These are phyloP conservation scores for Elongisporangium undulatum DNA, from an alignment of 352 stramenopile genomes.

Conservation along the genomic window DNA sequence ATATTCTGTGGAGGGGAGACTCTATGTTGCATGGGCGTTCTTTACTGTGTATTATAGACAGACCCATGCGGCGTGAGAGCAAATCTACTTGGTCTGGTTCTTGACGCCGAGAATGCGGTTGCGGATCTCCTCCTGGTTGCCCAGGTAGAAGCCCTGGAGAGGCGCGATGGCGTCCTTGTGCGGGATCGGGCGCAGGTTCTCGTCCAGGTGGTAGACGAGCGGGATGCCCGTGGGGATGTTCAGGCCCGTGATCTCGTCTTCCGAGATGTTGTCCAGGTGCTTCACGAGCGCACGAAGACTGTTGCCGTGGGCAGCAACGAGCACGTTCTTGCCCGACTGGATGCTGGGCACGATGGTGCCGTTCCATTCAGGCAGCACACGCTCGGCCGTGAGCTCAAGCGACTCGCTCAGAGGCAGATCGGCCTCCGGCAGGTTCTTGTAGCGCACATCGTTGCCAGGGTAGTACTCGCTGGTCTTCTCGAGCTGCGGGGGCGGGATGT, in stretches of 20 bases:
- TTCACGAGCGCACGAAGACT: constrained; percentile 91
- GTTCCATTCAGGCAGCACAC: constrained; percentile 91
- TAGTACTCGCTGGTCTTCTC: constrained; percentile 91
- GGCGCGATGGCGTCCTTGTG: constrained; percentile 85
- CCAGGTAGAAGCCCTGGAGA: constrained; percentile 76
- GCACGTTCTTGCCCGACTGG: constrained; percentile 90
- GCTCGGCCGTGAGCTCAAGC: constrained; percentile 91
- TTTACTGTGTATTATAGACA: neutral
- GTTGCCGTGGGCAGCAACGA: constrained; percentile 95
- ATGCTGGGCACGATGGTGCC: constrained; percentile 90
- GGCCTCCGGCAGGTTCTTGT: constrained; percentile 78
- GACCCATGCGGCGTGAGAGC: neutral
- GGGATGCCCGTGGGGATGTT: constrained; percentile 92
- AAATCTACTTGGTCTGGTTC: constrained; percentile 95
- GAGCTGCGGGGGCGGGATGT: constrained; percentile 95
- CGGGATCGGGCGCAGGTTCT: constrained; percentile 80
- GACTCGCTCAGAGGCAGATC: constrained; percentile 92
- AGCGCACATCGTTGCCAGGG: constrained; percentile 89
- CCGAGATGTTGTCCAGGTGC: constrained; percentile 91
- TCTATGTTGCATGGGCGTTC: neutral
- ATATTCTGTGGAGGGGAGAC: neutral
- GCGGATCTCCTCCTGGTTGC: constrained; percentile 96
- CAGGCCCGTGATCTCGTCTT: constrained; percentile 93
- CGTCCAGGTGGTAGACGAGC: constrained; percentile 87
- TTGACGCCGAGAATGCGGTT: constrained; percentile 96